phyloP scores from a whole-genome alignment of 2,329 filamentous ascomycete species.

The Alternaria alternata region DNA sequence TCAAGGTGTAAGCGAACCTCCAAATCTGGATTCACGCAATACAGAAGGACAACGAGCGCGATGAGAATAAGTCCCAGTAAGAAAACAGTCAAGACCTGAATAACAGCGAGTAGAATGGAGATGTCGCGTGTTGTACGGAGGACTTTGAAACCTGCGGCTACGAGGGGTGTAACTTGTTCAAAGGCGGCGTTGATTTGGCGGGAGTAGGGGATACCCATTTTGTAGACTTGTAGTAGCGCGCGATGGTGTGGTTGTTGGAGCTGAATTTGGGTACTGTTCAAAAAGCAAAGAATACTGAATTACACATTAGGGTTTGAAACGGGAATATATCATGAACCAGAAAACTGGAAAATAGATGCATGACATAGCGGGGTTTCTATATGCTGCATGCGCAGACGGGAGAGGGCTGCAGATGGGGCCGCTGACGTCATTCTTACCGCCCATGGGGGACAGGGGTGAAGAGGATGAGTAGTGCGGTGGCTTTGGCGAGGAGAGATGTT shows the following conservation, averaged over 20 bases:
- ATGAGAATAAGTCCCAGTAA: conserved; percentile 53
- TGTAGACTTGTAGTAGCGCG: neutral
- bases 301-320: neutral
- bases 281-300: neutral
- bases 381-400: conserved; percentile 2
- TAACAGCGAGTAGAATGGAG: conserved; percentile 56
- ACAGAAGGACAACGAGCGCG: conserved; percentile 51
- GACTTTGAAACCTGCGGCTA: conserved; percentile 59
- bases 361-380: neutral
- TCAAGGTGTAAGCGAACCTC: conserved; percentile 35
- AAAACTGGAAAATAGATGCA: neutral
- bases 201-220: conserved; percentile 63
- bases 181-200: conserved; percentile 62
- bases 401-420: conserved; percentile 10
- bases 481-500: neutral
- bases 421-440: conserved; percentile 31
- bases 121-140: conserved; percentile 61
- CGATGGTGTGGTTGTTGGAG: neutral
- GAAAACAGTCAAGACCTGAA: conserved; percentile 57
- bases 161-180: conserved; percentile 62
- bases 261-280: no score
- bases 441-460: conserved; percentile 18
- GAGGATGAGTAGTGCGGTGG: neutral
- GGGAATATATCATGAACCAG: neutral
- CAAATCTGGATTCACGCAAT: conserved; percentile 60